Evolutionary conservation across 768 basidiomycete genomes (phyloP).

Genomic region (Boletus patriciae): DNA sequence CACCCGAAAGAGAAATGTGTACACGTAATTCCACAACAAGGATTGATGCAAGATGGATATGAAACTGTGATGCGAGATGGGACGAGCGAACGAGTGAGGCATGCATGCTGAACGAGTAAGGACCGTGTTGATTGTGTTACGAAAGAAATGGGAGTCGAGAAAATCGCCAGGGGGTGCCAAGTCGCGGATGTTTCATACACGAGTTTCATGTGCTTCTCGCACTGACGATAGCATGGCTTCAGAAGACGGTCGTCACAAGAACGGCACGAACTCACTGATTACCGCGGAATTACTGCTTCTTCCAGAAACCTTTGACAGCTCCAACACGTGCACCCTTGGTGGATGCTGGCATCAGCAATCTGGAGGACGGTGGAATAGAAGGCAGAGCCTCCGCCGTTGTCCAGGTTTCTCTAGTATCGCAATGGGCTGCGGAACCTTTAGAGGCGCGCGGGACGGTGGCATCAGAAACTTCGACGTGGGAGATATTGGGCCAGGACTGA

Average conservation of each 20-base stretch:
- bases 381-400: not conserved
- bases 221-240: not conserved
- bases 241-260: not conserved
- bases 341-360: constrained; percentile 28
- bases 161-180: not conserved
- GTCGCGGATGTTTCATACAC: constrained; percentile 8
- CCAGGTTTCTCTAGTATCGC: constrained; percentile 7
- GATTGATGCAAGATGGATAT: constrained; percentile 19
- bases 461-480: constrained; percentile 23
- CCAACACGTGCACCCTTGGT: constrained; percentile 20
- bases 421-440: constrained; percentile 11
- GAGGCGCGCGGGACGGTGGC: constrained; percentile 14
- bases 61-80: constrained; percentile 5
- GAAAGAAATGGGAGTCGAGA: not conserved
- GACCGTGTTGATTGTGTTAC: constrained; percentile 11
- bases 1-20: constrained; percentile 24
- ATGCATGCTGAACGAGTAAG: constrained; percentile 11
- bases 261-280: constrained; percentile 8
- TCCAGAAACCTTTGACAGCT: constrained; percentile 36
- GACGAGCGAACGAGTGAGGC: constrained; percentile 10
- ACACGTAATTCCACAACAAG: constrained; percentile 37
- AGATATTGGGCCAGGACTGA: not conserved
- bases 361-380: constrained; percentile 9
- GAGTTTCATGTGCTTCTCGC: constrained; percentile 1
- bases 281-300: constrained; percentile 16